Conservation (phyloP, 495 filamentous ascomycete genomes). For the Astrothelium macrocarpum region DNA sequence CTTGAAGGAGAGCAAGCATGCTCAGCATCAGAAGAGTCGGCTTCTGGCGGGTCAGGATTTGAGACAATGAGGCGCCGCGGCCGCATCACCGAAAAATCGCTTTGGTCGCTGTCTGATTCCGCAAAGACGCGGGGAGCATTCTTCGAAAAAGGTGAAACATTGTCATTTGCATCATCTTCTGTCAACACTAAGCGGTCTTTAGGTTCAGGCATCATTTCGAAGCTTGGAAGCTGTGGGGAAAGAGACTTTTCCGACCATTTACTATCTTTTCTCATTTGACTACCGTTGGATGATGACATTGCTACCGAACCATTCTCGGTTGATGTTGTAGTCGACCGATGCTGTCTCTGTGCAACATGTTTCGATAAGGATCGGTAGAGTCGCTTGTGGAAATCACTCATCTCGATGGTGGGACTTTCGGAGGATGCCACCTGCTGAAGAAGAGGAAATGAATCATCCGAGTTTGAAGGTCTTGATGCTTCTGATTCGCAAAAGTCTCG, state of each 20-base stretch:
- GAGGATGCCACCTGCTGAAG: background rate
- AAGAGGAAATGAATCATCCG: background rate
- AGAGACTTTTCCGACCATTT: background rate
- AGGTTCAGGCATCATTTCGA: background rate
- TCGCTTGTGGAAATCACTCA: background rate
- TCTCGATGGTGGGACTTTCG: background rate
- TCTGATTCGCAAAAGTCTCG: background rate
- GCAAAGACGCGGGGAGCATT: background rate
- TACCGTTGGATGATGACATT: background rate
- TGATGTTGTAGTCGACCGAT: background rate
- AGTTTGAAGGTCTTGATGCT: background rate
- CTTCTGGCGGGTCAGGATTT: background rate
- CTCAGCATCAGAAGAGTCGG: background rate
- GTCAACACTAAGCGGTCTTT: background rate
- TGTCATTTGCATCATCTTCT: background rate
- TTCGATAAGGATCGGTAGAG: background rate
- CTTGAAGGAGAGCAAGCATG: background rate
- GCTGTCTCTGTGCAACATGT: background rate
- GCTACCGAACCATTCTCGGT: background rate
- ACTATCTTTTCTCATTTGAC: background rate
- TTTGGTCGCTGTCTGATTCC: background rate
- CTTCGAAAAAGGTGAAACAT: background rate
- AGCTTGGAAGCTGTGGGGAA: background rate
- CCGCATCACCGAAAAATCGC: background rate
- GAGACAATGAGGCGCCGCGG: background rate